Evolutionary conservation across 78 protist genomes (phyloP), one percentile per base, ranked within the genome.

Genomic region (Chrysochromulina tobinii): DNA sequence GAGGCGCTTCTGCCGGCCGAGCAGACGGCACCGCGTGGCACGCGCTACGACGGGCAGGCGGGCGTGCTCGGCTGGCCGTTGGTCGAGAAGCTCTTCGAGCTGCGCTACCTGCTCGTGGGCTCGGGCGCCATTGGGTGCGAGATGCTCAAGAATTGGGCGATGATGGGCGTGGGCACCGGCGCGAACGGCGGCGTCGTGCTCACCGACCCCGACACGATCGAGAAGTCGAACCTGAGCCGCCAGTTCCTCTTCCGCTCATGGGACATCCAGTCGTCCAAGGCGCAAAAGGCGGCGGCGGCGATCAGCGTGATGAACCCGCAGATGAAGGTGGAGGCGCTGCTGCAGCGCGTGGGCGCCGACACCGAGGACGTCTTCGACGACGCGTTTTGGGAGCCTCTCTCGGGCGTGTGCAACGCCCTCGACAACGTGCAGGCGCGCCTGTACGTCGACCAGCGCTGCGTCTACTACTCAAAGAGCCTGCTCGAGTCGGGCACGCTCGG

Each of bases 111-210:
- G 55, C 68, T 96, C 12, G 98, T 97, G 50, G 98, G 98, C 14
- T 97, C 97, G 21, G 98, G 98, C 90, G 98, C 98, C 21, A 90
- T 97, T 38, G 98, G 99, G 2, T 97, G 99, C 91, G 99, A 97
- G 75, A 88, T 92, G 90, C 81, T 97, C 73, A 97, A 97, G 93
- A 95, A 95, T 93, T 88, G 90, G 68, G 97, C 97, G 57, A 0
- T 95, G 94, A 92, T 94, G 96, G 98, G 98, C 25, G 7, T 96
- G 23, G 95, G 92, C 61, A 18, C 86, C 48, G 95, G 91, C 38
- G 79, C 38, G 17, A 61, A 18, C 55, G 95, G 95, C 27, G 25
- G 1, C 55, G 15, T 93, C 27, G 69, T 81, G 23, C 58, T 75
- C 20, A 95, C 96, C 48, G 96, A 95, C 87, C 93, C 93, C 89